A percentile compares a stretch with the other conserved stretches of the same genome.
phyloP scores from a whole-genome alignment of 805 yeast species.

The Nakazawaea ishiwadae region DNA sequence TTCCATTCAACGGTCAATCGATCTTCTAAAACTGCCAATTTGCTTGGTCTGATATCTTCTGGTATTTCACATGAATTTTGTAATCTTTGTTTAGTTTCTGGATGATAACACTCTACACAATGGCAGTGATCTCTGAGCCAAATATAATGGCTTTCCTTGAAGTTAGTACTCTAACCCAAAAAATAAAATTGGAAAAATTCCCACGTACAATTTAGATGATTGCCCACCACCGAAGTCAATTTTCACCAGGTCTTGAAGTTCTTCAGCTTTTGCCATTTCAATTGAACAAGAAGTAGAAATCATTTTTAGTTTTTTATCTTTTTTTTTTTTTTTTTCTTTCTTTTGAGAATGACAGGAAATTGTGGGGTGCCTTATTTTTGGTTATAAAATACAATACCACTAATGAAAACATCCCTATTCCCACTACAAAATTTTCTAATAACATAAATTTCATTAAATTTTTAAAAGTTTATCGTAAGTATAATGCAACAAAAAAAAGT shows the following conservation, averaged over 20 bases:
- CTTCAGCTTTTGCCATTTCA: neutral
- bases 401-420: too few species aligned
- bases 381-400: too few species aligned
- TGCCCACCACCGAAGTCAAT: neutral
- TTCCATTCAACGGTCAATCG: constrained; percentile 30
- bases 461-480: too few species aligned
- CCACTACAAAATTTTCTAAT: too few species aligned
- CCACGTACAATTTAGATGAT: constrained; percentile 8
- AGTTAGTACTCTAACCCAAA: neutral
- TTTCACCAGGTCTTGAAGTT: neutral
- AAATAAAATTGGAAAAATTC: neutral
- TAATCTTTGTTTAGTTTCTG: constrained; percentile 53
- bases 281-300: neutral
- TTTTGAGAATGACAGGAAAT: too few species aligned
- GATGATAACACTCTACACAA: constrained; percentile 49
- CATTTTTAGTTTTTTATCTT: too few species aligned
- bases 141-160: constrained; percentile 36
- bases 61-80: constrained; percentile 41
- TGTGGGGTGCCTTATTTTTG: too few species aligned
- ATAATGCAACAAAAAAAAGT: too few species aligned
- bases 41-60: constrained; percentile 17
- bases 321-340: neutral
- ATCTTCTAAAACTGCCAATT: constrained; percentile 7
- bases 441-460: neutral
- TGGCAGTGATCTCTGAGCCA: constrained; percentile 69